These are phyloP conservation scores for Gossypium australe DNA, from an alignment of 345 rosid genomes.

Conservation along the genomic window DNA sequence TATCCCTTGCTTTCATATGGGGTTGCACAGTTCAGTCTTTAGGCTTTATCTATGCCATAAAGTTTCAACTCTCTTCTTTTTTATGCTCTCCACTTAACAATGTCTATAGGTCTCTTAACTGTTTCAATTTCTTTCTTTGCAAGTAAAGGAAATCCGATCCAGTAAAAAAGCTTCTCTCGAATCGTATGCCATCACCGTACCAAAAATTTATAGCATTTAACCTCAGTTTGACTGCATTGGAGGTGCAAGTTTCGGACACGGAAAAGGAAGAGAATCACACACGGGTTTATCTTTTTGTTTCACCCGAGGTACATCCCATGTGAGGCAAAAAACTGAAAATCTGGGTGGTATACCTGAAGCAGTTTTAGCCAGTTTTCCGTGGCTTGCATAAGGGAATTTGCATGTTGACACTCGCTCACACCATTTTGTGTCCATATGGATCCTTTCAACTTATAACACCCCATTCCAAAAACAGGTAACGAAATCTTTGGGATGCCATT, in stretches of 20 bases:
- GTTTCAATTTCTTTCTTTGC: not conserved
- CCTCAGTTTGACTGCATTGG: constrained; percentile 5
- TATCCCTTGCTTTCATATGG: not conserved
- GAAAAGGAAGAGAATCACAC: constrained; percentile 1
- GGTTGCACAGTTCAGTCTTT: not conserved
- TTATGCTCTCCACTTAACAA: not conserved
- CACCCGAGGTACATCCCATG: constrained; percentile 32
- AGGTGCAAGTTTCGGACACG: not conserved
- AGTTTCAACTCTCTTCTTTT: not conserved
- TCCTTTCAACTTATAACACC: constrained; percentile 29
- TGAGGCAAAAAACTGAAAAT: constrained; percentile 38
- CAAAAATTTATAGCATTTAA: constrained; percentile 3
- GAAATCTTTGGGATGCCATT: constrained; percentile 23
- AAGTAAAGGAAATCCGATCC: constrained; percentile 4
- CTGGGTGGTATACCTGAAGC: constrained; percentile 31
- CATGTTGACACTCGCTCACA: constrained; percentile 12
- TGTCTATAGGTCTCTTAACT: not conserved
- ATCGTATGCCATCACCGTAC: not conserved
- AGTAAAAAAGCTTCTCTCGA: not conserved
- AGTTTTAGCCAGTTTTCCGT: constrained; percentile 26
- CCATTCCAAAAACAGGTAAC: constrained; percentile 29
- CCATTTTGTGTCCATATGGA: constrained; percentile 25
- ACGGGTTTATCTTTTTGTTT: constrained; percentile 9
- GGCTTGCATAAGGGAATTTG: constrained; percentile 27
- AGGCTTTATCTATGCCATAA: constrained; percentile 11